Percentiles rank a stretch among this genome's conserved stretches.
Evolutionary conservation across 176 grass and related monocot genomes (phyloP).

Genomic region (Musa itinerans): DNA sequence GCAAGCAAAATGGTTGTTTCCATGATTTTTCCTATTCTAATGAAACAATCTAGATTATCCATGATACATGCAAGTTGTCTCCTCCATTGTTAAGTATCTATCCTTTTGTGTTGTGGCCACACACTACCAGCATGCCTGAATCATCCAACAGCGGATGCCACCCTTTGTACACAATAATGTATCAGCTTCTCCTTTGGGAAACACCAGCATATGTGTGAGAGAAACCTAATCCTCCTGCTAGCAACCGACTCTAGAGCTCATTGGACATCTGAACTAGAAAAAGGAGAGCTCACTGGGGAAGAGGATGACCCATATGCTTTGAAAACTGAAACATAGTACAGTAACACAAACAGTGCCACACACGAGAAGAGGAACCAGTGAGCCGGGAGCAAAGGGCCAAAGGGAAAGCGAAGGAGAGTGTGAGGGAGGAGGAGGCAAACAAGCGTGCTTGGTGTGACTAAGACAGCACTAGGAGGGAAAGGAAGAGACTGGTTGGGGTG

Average conservation of each 20-base stretch:
- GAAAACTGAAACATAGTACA: not conserved
- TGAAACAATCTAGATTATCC: too few species aligned
- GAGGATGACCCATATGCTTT: too few species aligned
- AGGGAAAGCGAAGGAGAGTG: not conserved
- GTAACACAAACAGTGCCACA: not conserved
- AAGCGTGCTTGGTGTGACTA: slow-evolving; percentile 1
- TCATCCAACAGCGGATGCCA: too few species aligned
- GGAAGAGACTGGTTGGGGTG: not conserved
- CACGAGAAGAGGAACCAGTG: not conserved
- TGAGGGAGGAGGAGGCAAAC: not conserved
- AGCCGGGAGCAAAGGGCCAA: not conserved
- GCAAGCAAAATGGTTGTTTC: too few species aligned
- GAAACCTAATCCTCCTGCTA: not conserved
- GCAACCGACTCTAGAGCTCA: not conserved
- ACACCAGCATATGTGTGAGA: not conserved
- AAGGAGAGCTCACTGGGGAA: not conserved
- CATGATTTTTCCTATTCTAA: too few species aligned
- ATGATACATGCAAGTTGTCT: too few species aligned
- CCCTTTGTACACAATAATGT: too few species aligned
- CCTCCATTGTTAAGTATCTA: too few species aligned
- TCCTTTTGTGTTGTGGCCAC: too few species aligned
- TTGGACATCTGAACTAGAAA: not conserved
- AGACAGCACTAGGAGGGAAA: not conserved
- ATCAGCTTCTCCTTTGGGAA: not conserved
- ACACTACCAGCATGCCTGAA: too few species aligned